A percentile compares a stretch with the other conserved stretches of the same genome.
These are phyloP conservation scores for Kwoniella pini DNA, from an alignment of 768 basidiomycete species.

Conservation along the genomic window DNA sequence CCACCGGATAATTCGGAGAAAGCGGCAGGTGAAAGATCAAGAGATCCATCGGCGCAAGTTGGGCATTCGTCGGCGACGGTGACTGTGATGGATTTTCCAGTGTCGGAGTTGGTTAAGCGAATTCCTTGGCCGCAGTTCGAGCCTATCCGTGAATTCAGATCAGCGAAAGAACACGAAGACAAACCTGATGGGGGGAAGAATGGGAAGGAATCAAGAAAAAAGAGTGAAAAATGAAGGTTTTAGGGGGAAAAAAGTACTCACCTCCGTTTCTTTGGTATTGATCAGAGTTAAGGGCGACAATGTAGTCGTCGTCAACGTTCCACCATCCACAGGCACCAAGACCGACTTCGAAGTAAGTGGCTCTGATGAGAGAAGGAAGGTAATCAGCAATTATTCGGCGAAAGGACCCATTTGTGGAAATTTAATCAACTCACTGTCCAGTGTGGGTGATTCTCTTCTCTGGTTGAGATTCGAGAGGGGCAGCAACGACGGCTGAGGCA, in stretches of 20 bases:
- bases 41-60: conserved; percentile 38
- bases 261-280: conserved; percentile 28
- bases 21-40: conserved; percentile 45
- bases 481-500: conserved; percentile 32
- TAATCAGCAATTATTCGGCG: background rate
- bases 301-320: conserved; percentile 35
- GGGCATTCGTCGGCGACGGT: conserved; percentile 51
- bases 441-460: conserved; percentile 33
- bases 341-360: conserved; percentile 43
- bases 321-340: conserved; percentile 38
- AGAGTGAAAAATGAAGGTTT: background rate
- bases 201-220: background rate
- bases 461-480: conserved; percentile 31
- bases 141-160: conserved; percentile 11
- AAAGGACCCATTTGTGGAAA: background rate
- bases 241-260: no score
- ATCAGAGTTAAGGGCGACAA: conserved; percentile 44
- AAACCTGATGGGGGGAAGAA: background rate
- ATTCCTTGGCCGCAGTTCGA: conserved; percentile 43
- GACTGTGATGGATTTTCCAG: conserved; percentile 40
- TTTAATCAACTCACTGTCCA: no score
- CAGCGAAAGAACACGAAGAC: background rate
- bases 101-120: conserved; percentile 44
- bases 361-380: no score
- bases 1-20: conserved; percentile 37